Evolutionary conservation across 306 rosid genomes (phyloP).

Genomic region (Comarum palustre): DNA sequence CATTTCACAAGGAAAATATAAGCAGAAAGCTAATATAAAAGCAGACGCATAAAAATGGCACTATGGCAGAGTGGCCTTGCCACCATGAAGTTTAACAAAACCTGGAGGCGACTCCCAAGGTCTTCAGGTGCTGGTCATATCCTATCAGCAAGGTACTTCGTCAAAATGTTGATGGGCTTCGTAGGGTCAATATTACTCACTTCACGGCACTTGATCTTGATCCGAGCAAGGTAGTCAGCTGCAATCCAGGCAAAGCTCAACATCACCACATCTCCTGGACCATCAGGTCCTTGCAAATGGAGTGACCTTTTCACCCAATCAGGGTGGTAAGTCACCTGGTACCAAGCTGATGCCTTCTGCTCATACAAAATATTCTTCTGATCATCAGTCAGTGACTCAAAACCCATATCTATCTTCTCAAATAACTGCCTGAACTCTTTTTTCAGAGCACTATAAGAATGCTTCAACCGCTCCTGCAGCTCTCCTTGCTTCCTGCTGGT

Average conservation of each 20-base stretch:
- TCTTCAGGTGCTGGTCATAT: conserved; percentile 34
- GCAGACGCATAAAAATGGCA: not conserved
- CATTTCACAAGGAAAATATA: not conserved
- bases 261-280: conserved; percentile 37
- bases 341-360: conserved; percentile 84
- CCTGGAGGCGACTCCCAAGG: not conserved
- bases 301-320: conserved; percentile 56
- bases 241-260: conserved; percentile 89
- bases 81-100: not conserved
- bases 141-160: conserved; percentile 52
- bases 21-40: not conserved
- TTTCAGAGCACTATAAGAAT: conserved; percentile 64
- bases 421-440: conserved; percentile 73
- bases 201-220: conserved; percentile 50
- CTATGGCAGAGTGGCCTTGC: conserved; percentile 1
- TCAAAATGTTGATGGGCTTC: conserved; percentile 64
- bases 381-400: conserved; percentile 51
- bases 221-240: conserved; percentile 74
- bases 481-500: conserved; percentile 83
- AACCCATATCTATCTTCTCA: conserved; percentile 44
- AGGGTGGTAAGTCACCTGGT: conserved; percentile 80
- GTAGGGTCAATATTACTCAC: conserved; percentile 31
- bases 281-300: conserved; percentile 36
- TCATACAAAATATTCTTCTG: conserved; percentile 60
- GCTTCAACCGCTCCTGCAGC: conserved; percentile 87